Evolutionary conservation across 768 basidiomycete genomes (phyloP).

Genomic region (Hericium rajendrae): DNA sequence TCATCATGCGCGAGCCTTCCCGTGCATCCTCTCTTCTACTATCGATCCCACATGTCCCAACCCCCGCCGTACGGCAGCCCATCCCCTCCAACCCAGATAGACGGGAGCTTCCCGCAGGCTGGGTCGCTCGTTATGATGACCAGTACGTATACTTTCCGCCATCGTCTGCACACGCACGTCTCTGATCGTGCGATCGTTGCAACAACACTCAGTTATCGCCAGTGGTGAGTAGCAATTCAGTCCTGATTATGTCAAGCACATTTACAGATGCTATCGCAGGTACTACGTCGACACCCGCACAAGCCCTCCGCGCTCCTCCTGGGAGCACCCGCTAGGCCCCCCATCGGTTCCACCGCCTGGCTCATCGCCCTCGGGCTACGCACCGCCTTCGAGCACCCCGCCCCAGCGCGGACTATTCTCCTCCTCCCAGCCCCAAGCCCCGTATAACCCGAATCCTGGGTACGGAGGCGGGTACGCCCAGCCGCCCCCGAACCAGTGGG

Average conservation of each 20-base stretch:
- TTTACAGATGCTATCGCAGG: constrained; percentile 30
- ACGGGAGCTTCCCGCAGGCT: constrained; percentile 55
- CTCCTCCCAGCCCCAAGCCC: constrained; percentile 21
- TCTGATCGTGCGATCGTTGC: constrained; percentile 15
- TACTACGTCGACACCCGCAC: constrained; percentile 67
- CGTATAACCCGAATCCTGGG: constrained; percentile 22
- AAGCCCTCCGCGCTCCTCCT: constrained; percentile 53
- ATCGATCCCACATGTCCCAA: constrained; percentile 36
- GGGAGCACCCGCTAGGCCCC: constrained; percentile 62
- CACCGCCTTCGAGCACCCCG: constrained; percentile 34
- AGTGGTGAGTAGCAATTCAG: constrained; percentile 39
- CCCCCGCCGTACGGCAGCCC: constrained; percentile 20
- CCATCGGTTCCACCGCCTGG: constrained; percentile 22
- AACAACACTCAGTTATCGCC: constrained; percentile 39
- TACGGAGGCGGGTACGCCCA: constrained; percentile 10
- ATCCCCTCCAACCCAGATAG: constrained; percentile 39
- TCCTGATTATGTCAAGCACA: background rate
- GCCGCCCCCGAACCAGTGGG: constrained; percentile 17
- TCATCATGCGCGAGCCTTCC: constrained; percentile 5
- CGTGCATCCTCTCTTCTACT: constrained; percentile 4
- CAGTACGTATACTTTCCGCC: constrained; percentile 41
- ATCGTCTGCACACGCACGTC: constrained; percentile 5
- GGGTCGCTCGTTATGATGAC: constrained; percentile 56
- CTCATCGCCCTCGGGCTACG: constrained; percentile 25
- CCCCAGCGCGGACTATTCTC: constrained; percentile 27